Percentiles rank a stretch among this genome's conserved stretches.
phyloP scores from a whole-genome alignment of 2,329 filamentous ascomycete genomes.

The Phaeosphaeria sp. region DNA sequence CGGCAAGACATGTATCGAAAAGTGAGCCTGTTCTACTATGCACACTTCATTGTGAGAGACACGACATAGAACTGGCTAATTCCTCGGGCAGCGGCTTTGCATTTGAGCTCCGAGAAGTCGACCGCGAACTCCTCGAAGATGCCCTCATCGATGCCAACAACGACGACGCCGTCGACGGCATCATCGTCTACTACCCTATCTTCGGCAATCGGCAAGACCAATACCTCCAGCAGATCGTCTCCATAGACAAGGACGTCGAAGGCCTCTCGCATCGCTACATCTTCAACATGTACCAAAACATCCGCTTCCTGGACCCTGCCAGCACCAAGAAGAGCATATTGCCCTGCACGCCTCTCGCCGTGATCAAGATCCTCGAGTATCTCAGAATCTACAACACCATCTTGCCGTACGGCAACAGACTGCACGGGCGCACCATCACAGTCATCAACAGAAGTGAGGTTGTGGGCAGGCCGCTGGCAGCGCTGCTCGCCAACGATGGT shows the following conservation, averaged over 20 bases:
- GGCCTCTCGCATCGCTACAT: conserved; percentile 92
- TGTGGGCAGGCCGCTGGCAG: conserved; percentile 89
- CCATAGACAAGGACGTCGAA: conserved; percentile 91
- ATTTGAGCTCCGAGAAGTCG: conserved; percentile 83
- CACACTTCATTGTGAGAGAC: too few species aligned
- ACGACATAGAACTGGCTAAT: background rate
- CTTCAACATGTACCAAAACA: conserved; percentile 99
- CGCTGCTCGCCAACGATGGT: conserved; percentile 93
- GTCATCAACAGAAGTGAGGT: conserved; percentile 97
- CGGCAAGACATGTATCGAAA: conserved; percentile 92
- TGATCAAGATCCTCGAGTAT: conserved; percentile 96
- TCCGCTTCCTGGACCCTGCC: conserved; percentile 85
- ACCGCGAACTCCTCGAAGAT: conserved; percentile 89
- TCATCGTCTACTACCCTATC: conserved; percentile 98
- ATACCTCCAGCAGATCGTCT: conserved; percentile 94
- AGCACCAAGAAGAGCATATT: conserved; percentile 88
- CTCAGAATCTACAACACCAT: conserved; percentile 97
- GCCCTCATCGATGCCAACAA: conserved; percentile 84
- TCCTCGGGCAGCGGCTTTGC: conserved; percentile 74
- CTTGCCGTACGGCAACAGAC: conserved; percentile 86
- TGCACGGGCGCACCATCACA: conserved; percentile 93
- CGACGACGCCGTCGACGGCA: conserved; percentile 78
- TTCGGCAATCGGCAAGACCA: conserved; percentile 90
- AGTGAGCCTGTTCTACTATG: conserved; percentile 69
- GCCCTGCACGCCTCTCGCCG: conserved; percentile 92